Base-by-base conservation (phyloP, 495 filamentous ascomycete species). In the Neurospora tetraspora region DNA sequence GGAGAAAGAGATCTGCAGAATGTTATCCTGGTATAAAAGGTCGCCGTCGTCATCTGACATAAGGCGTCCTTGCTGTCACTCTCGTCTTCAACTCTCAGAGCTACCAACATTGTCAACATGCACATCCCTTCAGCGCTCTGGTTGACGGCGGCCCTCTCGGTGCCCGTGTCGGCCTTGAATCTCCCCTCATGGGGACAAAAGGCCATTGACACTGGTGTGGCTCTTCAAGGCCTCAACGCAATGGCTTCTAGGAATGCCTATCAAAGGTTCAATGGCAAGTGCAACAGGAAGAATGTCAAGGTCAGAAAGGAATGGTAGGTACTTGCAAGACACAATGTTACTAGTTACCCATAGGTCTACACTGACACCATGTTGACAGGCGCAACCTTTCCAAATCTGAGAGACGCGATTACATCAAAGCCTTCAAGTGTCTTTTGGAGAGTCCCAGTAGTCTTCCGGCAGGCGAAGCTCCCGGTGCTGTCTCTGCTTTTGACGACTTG, bases 401-500 rank as follows among this genome's bases (percentile, higher is more conserved):
- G 77, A 86, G 87, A 71, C 88, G 80, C 68, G 78, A 79, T 16
- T 94, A 89, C 74, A 91, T 90, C 74, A 75, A 84, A n/a, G 89
- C 92, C 2, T 87, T 93, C 6, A 82, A 88, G 68, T 94, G 92
- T 78, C 72, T 94, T 6, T 83, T 86, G 76, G 73, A 73, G 2
- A 80, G 83, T 75, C 87, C 90, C 20, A 88, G 87, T 82, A 43
- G 71, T 11, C 71, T 78, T 39, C 61, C 72, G 0, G 16, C 71
- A 1, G 76, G 72, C 80, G 84, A 40, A 85, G 71, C 39, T 1
- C 74, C 75, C 9, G 78, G 77, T 14, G 71, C 77, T 0, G 69
- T 73, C 39, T 75, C 72, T 11, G 31, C 75, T n/a, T 80, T 87
- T 72, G 92, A 94, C 81, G 91, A 94, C 78, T 92, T 94, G 73